Percentiles rank a stretch among this genome's conserved stretches.
These are phyloP conservation scores for Teratosphaeria viscida DNA, from an alignment of 2,329 filamentous ascomycete species.

Conservation along the genomic window DNA sequence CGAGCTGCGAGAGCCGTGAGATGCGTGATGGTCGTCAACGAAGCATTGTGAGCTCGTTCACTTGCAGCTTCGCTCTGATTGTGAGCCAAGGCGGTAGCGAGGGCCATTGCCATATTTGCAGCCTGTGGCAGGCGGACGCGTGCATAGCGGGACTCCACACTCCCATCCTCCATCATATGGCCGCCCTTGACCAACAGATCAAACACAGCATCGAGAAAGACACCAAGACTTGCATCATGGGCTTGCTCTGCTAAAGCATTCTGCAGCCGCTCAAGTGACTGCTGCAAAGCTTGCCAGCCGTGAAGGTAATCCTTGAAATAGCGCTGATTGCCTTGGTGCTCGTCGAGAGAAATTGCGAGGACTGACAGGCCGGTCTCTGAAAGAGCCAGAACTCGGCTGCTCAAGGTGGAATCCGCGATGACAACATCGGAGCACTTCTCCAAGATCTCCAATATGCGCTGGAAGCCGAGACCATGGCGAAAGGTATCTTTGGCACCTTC, in stretches of 20 bases:
- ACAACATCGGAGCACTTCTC: background rate
- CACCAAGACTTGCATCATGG: background rate
- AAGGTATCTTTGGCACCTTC: conserved; percentile 19
- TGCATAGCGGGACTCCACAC: background rate
- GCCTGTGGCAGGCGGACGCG: background rate
- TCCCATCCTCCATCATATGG: background rate
- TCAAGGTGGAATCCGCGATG: background rate
- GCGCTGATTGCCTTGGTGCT: conserved; percentile 74
- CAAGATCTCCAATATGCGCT: conserved; percentile 15
- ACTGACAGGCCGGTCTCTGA: conserved; percentile 32
- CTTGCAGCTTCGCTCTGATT: background rate
- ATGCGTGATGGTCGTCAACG: background rate
- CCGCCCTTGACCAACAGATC: background rate
- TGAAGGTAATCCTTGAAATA: conserved; percentile 73
- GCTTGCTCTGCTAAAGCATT: background rate
- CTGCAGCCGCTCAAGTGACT: conserved; percentile 50
- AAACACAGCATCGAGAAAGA: background rate
- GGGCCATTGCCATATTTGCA: background rate
- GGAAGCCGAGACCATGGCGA: conserved; percentile 21
- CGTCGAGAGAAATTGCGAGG: conserved; percentile 62
- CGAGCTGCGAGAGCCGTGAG: background rate
- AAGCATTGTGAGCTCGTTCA: background rate
- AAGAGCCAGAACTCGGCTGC: background rate
- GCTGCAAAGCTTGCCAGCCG: conserved; percentile 67
- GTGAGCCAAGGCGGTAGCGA: background rate